Percentiles rank a stretch among this genome's conserved stretches.
phyloP scores from a whole-genome alignment of 1,139 yeast genomes.

The Suhomyces ambrosiae region DNA sequence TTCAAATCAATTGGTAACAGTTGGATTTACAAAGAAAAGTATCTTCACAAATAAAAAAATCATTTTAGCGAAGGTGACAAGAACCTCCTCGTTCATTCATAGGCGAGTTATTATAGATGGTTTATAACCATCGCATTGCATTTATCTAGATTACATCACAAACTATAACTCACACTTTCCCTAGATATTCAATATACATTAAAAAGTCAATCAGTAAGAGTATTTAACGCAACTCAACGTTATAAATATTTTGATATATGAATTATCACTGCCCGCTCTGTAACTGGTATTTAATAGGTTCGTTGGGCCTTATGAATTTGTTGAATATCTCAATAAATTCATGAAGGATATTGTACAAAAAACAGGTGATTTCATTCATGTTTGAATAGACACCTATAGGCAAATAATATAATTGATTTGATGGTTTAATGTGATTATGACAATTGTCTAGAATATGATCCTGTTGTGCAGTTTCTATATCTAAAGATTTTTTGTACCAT shows the following conservation, averaged over 20 bases:
- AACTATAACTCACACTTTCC: background rate
- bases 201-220: background rate
- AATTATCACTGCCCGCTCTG: conserved; percentile 15
- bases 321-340: conserved; percentile 37
- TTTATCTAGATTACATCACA: background rate
- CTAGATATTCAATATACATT: background rate
- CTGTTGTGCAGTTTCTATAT: conserved; percentile 18
- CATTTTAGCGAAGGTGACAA: background rate
- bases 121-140: background rate
- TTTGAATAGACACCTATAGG: conserved; percentile 44
- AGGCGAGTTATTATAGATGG: too few species aligned
- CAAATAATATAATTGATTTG: conserved; percentile 31
- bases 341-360: conserved; percentile 31
- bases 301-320: conserved; percentile 19
- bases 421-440: conserved; percentile 18
- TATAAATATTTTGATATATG: too few species aligned
- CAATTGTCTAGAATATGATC: conserved; percentile 14
- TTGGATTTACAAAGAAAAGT: conserved; percentile 79
- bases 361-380: conserved; percentile 36
- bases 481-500: conserved; percentile 30
- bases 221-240: too few species aligned
- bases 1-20: conserved; percentile 67
- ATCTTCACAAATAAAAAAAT: conserved; percentile 22
- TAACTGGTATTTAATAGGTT: conserved; percentile 17
- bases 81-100: background rate